Conservation (phyloP, 2,329 filamentous ascomycete species). For the Fusarium anguioides region DNA sequence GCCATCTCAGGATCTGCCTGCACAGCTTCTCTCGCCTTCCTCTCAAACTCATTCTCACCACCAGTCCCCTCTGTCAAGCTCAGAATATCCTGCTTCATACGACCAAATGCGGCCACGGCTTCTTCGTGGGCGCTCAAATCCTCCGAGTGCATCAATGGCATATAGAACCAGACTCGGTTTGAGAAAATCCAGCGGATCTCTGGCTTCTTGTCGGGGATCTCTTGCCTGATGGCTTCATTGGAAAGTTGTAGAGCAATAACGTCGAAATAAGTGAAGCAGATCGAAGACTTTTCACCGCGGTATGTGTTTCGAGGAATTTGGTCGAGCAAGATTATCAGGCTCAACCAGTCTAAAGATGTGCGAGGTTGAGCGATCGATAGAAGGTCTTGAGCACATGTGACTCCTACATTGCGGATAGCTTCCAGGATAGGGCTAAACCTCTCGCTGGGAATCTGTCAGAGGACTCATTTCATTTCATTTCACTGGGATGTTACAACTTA, state of each 20-base stretch:
- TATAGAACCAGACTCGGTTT: conserved; percentile 66
- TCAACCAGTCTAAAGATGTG: conserved; percentile 55
- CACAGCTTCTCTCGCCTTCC: conserved; percentile 45
- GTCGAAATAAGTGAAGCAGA: conserved; percentile 67
- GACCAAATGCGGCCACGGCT: conserved; percentile 47
- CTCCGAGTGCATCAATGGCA: conserved; percentile 71
- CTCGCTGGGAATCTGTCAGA: conserved; percentile 36
- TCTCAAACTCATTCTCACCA: conserved; percentile 40
- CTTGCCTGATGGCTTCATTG: conserved; percentile 48
- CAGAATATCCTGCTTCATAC: conserved; percentile 50
- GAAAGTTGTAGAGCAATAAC: conserved; percentile 61
- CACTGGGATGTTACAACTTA: rapidly evolving
- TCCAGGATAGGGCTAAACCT: conserved; percentile 50
- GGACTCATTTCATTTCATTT: rapidly evolving
- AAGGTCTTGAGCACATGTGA: conserved; percentile 47
- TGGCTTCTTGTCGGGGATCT: conserved; percentile 45
- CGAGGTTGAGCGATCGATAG: conserved; percentile 44
- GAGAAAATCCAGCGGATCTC: conserved; percentile 50
- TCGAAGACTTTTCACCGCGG: conserved; percentile 57
- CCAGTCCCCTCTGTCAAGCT: conserved; percentile 44
- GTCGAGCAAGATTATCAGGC: conserved; percentile 68
- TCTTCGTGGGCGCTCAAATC: conserved; percentile 57
- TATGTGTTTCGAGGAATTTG: conserved; percentile 72
- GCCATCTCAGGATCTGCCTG: conserved; percentile 43
- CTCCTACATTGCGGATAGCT: conserved; percentile 44